Percentiles rank a stretch among this genome's conserved stretches.
Evolutionary conservation across 495 filamentous ascomycete species (phyloP).

Genomic region (Lasiosphaeria ovina): DNA sequence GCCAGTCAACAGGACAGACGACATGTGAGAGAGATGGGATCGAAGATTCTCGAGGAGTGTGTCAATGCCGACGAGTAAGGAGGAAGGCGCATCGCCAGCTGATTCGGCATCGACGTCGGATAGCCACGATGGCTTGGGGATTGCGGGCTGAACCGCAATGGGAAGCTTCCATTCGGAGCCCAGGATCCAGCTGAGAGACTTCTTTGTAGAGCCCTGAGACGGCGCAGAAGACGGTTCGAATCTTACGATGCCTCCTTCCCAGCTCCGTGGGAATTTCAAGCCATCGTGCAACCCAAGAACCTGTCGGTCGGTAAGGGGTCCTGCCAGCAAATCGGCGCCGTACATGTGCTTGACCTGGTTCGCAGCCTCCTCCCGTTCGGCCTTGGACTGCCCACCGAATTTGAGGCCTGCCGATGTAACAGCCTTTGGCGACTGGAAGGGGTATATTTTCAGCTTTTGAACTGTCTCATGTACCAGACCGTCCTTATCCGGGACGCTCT

Average conservation of each 20-base stretch:
- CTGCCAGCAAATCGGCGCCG: conserved; percentile 64
- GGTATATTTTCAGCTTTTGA: conserved; percentile 69
- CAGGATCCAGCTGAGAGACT: conserved; percentile 66
- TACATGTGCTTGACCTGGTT: conserved; percentile 57
- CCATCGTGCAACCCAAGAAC: conserved; percentile 53
- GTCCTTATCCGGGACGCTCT: conserved; percentile 24
- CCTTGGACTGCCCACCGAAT: conserved; percentile 84
- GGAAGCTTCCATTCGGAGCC: conserved; percentile 70
- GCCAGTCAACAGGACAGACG: conserved; percentile 84
- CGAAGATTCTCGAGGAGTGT: conserved; percentile 65
- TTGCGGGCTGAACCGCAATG: conserved; percentile 68
- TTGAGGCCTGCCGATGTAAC: conserved; percentile 65
- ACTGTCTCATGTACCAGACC: conserved; percentile 30
- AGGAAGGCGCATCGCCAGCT: conserved; percentile 48
- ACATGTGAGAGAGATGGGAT: conserved; percentile 73
- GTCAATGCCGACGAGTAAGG: conserved; percentile 84
- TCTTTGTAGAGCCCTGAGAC: conserved; percentile 45
- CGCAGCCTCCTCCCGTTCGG: conserved; percentile 66
- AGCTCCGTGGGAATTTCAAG: conserved; percentile 42
- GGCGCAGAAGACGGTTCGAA: conserved; percentile 59
- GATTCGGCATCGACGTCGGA: conserved; percentile 48
- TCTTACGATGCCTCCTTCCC: conserved; percentile 74
- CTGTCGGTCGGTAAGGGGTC: conserved; percentile 87
- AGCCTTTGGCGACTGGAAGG: conserved; percentile 59
- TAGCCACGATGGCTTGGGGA: conserved; percentile 57